Conservation (phyloP, 805 yeast genomes). For the Pichia californica region DNA sequence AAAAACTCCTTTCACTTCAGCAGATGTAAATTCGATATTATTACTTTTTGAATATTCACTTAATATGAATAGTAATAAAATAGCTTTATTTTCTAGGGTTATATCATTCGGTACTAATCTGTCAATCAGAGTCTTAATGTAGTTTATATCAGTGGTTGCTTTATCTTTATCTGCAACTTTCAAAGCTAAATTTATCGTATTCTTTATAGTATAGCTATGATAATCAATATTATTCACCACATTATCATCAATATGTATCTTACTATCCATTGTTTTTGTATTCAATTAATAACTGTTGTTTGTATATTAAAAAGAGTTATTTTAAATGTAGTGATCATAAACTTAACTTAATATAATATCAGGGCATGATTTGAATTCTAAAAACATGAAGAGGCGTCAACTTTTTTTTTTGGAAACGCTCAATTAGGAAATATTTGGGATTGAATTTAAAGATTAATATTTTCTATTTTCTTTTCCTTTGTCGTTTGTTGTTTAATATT, state of each 20-base stretch:
- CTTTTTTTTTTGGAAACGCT: no score
- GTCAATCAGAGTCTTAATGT: neutral
- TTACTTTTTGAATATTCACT: neutral
- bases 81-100: neutral
- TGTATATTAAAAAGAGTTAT: no score
- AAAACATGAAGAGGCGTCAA: no score
- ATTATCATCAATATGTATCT: neutral
- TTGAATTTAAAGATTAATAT: no score
- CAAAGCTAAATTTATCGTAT: neutral
- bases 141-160: slow-evolving; percentile 1
- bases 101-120: neutral
- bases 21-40: neutral
- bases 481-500: no score
- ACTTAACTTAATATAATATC: no score
- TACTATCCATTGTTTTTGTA: neutral
- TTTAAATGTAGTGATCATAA: no score
- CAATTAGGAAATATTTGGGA: no score
- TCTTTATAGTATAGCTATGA: neutral
- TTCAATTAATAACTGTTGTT: no score
- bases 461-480: no score
- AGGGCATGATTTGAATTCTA: no score
- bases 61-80: slow-evolving; percentile 3
- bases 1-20: neutral
- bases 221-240: neutral
- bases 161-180: neutral